Conservation (phyloP, 345 rosid genomes). For the Citrus unshiu region DNA sequence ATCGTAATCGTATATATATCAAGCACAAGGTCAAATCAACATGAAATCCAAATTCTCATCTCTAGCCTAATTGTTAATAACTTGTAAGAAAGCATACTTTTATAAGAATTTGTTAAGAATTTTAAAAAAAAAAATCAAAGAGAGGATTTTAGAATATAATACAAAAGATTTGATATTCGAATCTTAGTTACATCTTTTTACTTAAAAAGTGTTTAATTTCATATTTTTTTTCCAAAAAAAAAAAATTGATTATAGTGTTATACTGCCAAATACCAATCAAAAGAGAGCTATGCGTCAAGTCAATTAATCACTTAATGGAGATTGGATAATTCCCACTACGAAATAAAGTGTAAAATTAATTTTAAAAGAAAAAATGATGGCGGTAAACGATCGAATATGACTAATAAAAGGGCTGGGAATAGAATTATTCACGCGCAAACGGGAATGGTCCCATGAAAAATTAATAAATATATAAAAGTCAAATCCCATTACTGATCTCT, state of each 20-base stretch:
- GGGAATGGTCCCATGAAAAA: neutral
- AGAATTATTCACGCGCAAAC: conserved; percentile 18
- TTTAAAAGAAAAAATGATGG: neutral
- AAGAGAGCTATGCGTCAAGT: neutral
- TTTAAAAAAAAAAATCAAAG: neutral
- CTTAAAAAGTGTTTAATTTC: no score
- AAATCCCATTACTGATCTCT: conserved; percentile 22
- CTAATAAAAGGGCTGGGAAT: neutral
- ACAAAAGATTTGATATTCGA: neutral
- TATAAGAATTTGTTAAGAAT: neutral
- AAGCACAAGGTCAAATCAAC: neutral
- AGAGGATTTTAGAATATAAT: neutral
- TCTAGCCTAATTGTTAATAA: no score
- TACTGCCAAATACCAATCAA: neutral
- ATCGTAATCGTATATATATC: no score
- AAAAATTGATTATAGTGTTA: neutral
- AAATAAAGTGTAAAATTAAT: neutral
- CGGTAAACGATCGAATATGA: neutral
- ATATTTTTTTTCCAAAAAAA: neutral
- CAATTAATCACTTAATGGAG: neutral
- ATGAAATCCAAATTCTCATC: neutral
- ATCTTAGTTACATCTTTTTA: no score
- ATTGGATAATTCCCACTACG: conserved; percentile 3
- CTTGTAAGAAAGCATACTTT: neutral
- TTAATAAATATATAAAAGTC: conserved; percentile 13